phyloP scores from a whole-genome alignment of 441 rosid genomes.

The Euphorbia schlechtendalii region DNA sequence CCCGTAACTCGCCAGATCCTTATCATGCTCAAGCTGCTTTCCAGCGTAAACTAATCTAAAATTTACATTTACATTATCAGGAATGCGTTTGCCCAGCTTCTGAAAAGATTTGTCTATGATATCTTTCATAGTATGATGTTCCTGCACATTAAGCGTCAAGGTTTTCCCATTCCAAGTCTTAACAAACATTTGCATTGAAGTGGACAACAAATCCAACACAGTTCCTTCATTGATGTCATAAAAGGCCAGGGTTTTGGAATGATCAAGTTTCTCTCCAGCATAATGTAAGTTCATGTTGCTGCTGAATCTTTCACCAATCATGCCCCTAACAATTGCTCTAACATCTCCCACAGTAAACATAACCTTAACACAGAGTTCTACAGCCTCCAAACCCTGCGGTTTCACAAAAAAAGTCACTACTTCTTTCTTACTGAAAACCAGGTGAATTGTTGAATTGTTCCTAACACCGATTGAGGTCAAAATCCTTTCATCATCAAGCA shows the following conservation, averaged over 20 bases:
- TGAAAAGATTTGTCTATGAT: not conserved
- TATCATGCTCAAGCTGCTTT: not conserved
- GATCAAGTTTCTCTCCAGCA: conserved; percentile 27
- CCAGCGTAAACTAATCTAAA: not conserved
- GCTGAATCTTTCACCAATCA: conserved; percentile 4
- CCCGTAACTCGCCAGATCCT: not conserved
- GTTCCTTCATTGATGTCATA: conserved; percentile 23
- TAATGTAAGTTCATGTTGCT: conserved; percentile 2
- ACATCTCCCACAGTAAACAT: conserved; percentile 22
- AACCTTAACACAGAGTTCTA: conserved; percentile 19
- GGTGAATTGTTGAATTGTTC: conserved; percentile 19
- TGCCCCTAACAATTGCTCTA: conserved; percentile 23
- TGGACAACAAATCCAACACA: conserved; percentile 11
- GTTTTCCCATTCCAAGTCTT: not conserved
- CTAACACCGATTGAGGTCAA: conserved; percentile 20
- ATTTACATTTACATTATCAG: not conserved
- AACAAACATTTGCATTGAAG: conserved; percentile 11
- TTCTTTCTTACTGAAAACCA: conserved; percentile 22
- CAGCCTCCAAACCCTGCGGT: conserved; percentile 4
- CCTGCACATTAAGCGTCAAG: not conserved
- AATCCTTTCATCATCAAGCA: conserved; percentile 25
- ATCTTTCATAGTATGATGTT: not conserved
- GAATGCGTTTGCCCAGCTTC: not conserved
- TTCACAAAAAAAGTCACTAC: conserved; percentile 22
- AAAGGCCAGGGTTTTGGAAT: conserved; percentile 26